phyloP scores from a whole-genome alignment of 1,284 basidiomycete genomes.

The Sanghuangporus baumii region DNA sequence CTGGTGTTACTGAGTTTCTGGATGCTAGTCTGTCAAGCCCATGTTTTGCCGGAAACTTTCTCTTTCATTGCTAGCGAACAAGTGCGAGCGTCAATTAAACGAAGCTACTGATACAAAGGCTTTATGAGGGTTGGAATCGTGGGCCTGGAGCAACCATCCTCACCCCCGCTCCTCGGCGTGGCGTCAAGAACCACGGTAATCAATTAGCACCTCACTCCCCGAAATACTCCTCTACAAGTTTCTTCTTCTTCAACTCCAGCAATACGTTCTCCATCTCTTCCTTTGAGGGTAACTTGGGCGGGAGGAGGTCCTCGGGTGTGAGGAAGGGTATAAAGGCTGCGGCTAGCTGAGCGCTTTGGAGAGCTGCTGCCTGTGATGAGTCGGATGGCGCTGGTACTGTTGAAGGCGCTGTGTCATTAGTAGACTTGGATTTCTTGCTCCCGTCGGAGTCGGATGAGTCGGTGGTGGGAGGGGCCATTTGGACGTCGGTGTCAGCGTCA shows the following conservation, averaged over 20 bases:
- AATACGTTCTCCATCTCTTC: slow-evolving; percentile 79
- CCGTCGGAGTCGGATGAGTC: slow-evolving; percentile 30
- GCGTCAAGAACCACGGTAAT: too few relatives aligned
- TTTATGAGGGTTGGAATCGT: too few relatives aligned
- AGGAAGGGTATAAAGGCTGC: slow-evolving; percentile 76
- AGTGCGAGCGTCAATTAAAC: background rate
- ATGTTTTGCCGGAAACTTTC: too few relatives aligned
- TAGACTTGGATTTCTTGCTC: slow-evolving; percentile 25
- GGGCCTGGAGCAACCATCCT: background rate
- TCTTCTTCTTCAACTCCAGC: slow-evolving; percentile 75
- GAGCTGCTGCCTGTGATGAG: slow-evolving; percentile 29
- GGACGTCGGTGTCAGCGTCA: slow-evolving; percentile 36
- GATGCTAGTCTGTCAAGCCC: too few relatives aligned
- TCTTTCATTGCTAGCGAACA: too few relatives aligned
- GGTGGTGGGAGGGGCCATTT: slow-evolving; percentile 19
- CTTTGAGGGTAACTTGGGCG: slow-evolving; percentile 68
- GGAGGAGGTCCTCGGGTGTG: slow-evolving; percentile 61
- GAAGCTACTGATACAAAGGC: background rate
- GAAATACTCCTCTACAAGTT: slow-evolving; percentile 78
- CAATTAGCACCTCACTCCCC: slow-evolving; percentile 26
- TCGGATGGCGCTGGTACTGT: background rate
- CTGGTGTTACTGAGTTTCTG: too few relatives aligned
- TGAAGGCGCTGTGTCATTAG: slow-evolving; percentile 21
- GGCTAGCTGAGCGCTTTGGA: slow-evolving; percentile 49
- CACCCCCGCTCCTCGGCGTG: background rate